A percentile compares a stretch with the other conserved stretches of the same genome.
phyloP scores from a whole-genome alignment of 495 filamentous ascomycete species.

The Hyphodiscus hymeniophilus region DNA sequence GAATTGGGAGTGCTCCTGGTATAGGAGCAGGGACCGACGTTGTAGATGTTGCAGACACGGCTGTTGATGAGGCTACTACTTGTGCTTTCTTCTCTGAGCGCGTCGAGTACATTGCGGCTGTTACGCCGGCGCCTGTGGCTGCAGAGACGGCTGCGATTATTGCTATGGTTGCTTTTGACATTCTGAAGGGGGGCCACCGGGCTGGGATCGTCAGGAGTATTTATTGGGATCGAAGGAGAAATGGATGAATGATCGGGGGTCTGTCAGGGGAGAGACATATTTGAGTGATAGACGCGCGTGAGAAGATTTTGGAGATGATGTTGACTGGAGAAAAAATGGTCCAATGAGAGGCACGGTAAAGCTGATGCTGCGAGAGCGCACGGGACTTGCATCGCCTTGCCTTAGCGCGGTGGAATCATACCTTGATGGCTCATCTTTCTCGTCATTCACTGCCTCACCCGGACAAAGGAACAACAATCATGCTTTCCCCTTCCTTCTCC shows the following conservation, averaged over 20 bases:
- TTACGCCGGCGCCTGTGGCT: constrained; percentile 77
- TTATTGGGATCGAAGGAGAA: constrained; percentile 7
- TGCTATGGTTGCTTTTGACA: constrained; percentile 84
- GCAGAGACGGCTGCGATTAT: constrained; percentile 85
- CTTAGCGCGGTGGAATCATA: not conserved
- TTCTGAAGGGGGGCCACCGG: constrained; percentile 23
- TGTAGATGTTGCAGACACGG: constrained; percentile 36
- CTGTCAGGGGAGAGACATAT: constrained; percentile 14
- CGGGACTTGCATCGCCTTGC: not conserved
- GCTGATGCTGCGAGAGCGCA: not conserved
- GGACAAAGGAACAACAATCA: not conserved
- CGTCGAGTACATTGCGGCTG: constrained; percentile 67
- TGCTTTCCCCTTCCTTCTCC: no score
- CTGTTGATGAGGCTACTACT: constrained; percentile 31
- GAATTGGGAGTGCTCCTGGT: constrained; percentile 10
- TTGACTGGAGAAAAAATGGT: not conserved
- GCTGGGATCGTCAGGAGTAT: not conserved
- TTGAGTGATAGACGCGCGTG: constrained; percentile 20
- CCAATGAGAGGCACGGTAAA: not conserved
- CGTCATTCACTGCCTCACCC: not conserved
- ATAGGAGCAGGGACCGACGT: constrained; percentile 26
- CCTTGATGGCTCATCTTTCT: not conserved
- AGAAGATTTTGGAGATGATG: constrained; percentile 3
- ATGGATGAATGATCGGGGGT: constrained; percentile 12
- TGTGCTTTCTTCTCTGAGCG: constrained; percentile 41